phyloP scores from a whole-genome alignment of 345 rosid species.

The Linum tenue region DNA sequence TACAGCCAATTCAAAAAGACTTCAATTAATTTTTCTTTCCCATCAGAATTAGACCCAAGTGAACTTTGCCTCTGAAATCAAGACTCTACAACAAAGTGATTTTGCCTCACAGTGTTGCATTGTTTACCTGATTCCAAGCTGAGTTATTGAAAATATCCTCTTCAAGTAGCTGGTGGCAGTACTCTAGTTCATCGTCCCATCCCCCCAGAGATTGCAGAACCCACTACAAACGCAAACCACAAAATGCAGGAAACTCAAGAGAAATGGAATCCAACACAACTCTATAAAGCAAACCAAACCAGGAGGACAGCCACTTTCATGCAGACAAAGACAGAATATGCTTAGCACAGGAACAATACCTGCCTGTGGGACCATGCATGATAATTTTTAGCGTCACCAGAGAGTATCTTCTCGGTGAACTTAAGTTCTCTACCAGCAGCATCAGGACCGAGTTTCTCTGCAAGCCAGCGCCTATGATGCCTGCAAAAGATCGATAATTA shows the following conservation, averaged over 20 bases:
- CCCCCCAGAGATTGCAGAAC: constrained; percentile 71
- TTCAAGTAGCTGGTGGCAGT: constrained; percentile 59
- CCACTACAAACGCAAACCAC: constrained; percentile 47
- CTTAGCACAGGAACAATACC: constrained; percentile 34
- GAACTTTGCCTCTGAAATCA: background rate
- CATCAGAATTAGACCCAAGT: background rate
- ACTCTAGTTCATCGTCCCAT: constrained; percentile 83
- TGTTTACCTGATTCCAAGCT: constrained; percentile 88
- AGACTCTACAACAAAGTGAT: background rate
- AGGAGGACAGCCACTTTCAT: too few relatives aligned
- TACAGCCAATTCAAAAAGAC: too few relatives aligned
- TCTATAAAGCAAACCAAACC: background rate
- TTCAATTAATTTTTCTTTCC: background rate
- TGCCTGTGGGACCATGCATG: constrained; percentile 97
- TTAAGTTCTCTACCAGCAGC: constrained; percentile 55
- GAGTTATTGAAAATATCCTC: constrained; percentile 84
- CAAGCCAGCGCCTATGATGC: constrained; percentile 98
- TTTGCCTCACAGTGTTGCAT: background rate
- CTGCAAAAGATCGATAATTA: constrained; percentile 24
- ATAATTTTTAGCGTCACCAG: constrained; percentile 71
- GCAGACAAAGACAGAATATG: too few relatives aligned
- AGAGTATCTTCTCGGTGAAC: constrained; percentile 51
- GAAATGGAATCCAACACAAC: background rate
- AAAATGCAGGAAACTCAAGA: background rate
- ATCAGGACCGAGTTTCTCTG: constrained; percentile 67